Base-by-base conservation (phyloP, 106 monocot genomes). In the Triglochin maritima region DNA sequence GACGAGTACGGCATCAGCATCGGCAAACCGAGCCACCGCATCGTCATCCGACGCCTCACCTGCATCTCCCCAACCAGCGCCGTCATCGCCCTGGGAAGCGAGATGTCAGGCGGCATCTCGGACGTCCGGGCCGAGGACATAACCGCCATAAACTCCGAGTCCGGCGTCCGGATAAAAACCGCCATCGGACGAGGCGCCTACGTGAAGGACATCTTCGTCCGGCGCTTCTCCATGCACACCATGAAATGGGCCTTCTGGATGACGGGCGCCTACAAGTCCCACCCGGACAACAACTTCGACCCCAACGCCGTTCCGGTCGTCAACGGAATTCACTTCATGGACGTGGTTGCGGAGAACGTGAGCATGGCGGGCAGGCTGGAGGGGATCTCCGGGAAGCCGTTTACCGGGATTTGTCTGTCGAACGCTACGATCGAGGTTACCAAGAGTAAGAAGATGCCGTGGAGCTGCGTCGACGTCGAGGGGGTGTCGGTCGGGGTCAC, bases 171-270 rank as follows among this genome's bases (percentile, higher is more conserved):
- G 46, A 69, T 68, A 60, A 79, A 79, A 56, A 73, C 73, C 0
- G 68, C 79, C 6, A 42, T 74, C 4, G 79, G 79, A 3, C 17
- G 79, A 7, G 79, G 79, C 10, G 79, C 62, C 9, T 79, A 49
- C 50, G 69, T 79, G 12, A 73, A 51, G 69, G 73, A 79, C 58
- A 48, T 79, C 4, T 79, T 57, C 48, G 68, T 79, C 9, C 6
- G 50, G 13, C 44, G 69, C 46, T 64, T 79, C 73, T 41, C 5
- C 5, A 44, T 79, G 63, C 17, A 74, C n/a, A 79, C 79, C 12
- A 74, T 79, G 79, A 79, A 79, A 68, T 79, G 73, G 73, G 73
- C 67, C 4, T 79, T 79, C 50, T 74, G 79, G 79, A 79, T 79
- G 79, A 74, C 73, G 2, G 73, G 79, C 5, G 56, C 57, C 56